Evolutionary conservation across 805 yeast species (phyloP), one percentile per base, ranked within the genome.

Genomic region (Candida easanensis): DNA sequence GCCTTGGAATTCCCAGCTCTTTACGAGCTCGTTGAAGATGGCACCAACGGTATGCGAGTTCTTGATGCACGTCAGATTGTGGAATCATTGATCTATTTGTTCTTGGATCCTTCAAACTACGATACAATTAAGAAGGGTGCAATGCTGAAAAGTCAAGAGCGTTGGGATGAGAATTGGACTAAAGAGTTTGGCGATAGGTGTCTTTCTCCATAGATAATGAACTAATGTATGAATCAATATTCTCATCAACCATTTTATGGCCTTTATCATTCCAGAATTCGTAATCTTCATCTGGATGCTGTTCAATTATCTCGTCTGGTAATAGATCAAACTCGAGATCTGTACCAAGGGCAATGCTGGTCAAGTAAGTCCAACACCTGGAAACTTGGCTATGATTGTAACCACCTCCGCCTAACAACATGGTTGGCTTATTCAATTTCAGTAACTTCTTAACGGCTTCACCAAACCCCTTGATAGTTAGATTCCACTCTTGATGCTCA

Each of bases 91-190:
- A 54, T 58, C 9, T 52, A 59, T 19, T 44, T 71, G 15, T 56
- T 76, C 36, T 61, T 57, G 36, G 64, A 66, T 42, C 45, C 50
- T 0, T 39, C 51, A 1, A 62, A 72, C 5, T 61, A 74, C 36
- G 46, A 55, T 0, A 68, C 49, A 1, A 55, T 91, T 33, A 80
- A 75, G 51, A 49, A 56, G 9, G 96, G 96, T 13, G 98, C 97
- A 0, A 15, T 81, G 38, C 44, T 53, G n/a, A 96, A 90, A 64
- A 79, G 95, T 40, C 48, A 66, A 33, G 59, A 63, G 20, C 74
- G 85, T 42, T 91, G 98, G 98, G 77, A 79, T 33, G 64, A 71
- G 11, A 85, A 82, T 57, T 91, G 98, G 98, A 40, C 6, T 5
- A 14, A 5, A 4, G 18, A 42, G 19, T 50, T 58, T 41, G 61